A percentile compares a stretch with the other conserved stretches of the same genome.
phyloP scores from a whole-genome alignment of 768 basidiomycete genomes.

The Dacryopinax primogenitus region DNA sequence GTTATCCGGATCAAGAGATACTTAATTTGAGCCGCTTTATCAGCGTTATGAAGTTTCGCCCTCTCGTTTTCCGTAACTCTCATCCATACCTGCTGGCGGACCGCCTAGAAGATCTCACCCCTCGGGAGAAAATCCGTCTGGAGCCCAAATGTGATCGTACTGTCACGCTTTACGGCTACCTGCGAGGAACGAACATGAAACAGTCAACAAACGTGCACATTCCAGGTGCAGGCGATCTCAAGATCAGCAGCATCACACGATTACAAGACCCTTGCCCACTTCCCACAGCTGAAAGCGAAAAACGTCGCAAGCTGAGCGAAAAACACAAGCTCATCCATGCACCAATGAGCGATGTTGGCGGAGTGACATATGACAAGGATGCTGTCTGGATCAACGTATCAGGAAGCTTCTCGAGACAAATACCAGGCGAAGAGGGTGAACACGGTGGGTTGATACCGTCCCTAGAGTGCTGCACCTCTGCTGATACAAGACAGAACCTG shows the following conservation, averaged over 20 bases:
- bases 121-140: conserved; percentile 64
- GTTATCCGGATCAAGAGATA: conserved; percentile 94
- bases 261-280: conserved; percentile 93
- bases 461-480: neutral
- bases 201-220: conserved; percentile 74
- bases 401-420: conserved; percentile 69
- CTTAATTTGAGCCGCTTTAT: conserved; percentile 94
- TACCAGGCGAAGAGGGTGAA: conserved; percentile 31
- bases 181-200: conserved; percentile 77
- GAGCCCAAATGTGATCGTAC: conserved; percentile 89
- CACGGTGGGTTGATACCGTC: conserved; percentile 37
- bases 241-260: conserved; percentile 54
- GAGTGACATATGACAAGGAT: conserved; percentile 94
- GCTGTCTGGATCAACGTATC: conserved; percentile 97
- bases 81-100: conserved; percentile 94
- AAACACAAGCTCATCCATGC: conserved; percentile 92
- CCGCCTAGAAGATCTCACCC: conserved; percentile 86
- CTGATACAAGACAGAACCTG: conserved; percentile 38
- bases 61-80: conserved; percentile 84
- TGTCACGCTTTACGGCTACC: conserved; percentile 87
- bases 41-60: conserved; percentile 96
- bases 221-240: conserved; percentile 85
- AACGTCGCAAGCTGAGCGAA: conserved; percentile 77
- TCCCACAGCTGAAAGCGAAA: conserved; percentile 83
- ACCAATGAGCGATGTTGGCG: conserved; percentile 97